These are phyloP conservation scores for Solanum tarijense DNA, from an alignment of 257 asterid species.

Conservation along the genomic window DNA sequence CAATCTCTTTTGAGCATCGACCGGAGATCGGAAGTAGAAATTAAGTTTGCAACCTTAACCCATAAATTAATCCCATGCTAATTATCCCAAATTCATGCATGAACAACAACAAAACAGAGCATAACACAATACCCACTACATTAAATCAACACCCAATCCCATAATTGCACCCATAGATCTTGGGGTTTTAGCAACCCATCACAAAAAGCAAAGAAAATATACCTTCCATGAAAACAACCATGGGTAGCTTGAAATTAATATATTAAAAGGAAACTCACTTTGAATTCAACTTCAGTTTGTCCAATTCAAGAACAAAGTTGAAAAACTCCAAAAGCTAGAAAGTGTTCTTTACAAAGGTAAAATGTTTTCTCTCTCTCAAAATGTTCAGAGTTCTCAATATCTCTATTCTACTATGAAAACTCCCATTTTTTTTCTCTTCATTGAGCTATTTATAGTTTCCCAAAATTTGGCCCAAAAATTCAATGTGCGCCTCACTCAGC, in stretches of 20 bases:
- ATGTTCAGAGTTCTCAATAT: background rate
- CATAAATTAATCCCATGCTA: background rate
- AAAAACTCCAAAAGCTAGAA: background rate
- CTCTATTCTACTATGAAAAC: background rate
- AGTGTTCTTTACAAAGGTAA: background rate
- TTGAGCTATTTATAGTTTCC: background rate
- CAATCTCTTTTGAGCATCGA: background rate
- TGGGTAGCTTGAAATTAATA: background rate
- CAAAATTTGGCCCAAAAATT: background rate
- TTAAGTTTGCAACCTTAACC: background rate
- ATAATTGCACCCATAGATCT: background rate
- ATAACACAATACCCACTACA: background rate
- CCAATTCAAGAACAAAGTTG: background rate
- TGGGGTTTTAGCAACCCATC: background rate
- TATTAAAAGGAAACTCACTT: background rate
- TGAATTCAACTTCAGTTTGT: background rate
- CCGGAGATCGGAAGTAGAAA: background rate
- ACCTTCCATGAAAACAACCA: background rate
- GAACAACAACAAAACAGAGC: background rate
- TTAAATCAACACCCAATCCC: background rate
- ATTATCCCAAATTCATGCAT: background rate
- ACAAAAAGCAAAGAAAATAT: too few species aligned
- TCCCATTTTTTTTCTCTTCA: background rate
- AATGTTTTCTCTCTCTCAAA: background rate
- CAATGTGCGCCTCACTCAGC: background rate